Conservation (phyloP, 2,329 filamentous ascomycete species). For the Phaeoacremonium minimum region DNA sequence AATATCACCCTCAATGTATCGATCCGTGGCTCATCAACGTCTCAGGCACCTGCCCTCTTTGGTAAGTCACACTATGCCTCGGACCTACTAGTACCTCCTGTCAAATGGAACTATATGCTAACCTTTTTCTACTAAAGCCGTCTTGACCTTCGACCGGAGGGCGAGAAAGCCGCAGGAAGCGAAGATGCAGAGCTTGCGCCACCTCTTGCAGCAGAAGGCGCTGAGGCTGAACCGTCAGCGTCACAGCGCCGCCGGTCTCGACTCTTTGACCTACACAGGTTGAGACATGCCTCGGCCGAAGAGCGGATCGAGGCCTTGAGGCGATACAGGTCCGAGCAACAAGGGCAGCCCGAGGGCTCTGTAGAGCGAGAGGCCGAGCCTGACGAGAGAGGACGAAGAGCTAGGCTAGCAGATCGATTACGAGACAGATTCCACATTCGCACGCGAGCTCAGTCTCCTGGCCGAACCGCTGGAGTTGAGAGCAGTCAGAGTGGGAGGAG, state of each 20-base stretch:
- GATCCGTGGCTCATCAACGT: constrained; percentile 69
- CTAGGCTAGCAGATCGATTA: constrained; percentile 42
- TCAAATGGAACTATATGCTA: background rate
- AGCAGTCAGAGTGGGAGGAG: too few relatives aligned
- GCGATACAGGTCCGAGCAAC: constrained; percentile 37
- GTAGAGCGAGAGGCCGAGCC: constrained; percentile 22
- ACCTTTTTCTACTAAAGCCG: constrained; percentile 32
- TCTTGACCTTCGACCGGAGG: constrained; percentile 43
- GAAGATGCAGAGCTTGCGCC: constrained; percentile 27
- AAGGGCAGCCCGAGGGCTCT: constrained; percentile 7
- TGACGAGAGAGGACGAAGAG: constrained; percentile 33
- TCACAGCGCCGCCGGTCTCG: constrained; percentile 41
- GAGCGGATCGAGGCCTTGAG: constrained; percentile 59
- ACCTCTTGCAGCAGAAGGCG: constrained; percentile 33
- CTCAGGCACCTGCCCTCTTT: constrained; percentile 65
- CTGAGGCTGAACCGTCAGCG: constrained; percentile 25
- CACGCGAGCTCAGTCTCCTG: constrained; percentile 34
- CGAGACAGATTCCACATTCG: constrained; percentile 50
- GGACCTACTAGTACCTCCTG: background rate
- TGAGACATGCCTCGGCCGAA: constrained; percentile 55
- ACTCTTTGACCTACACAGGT: constrained; percentile 50
- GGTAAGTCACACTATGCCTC: constrained; percentile 44
- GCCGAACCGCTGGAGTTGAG: too few relatives aligned
- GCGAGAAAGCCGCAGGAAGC: constrained; percentile 9
- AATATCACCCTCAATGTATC: constrained; percentile 64